A percentile compares a stretch with the other conserved stretches of the same genome.
These are phyloP conservation scores for Chiua virens DNA, from an alignment of 768 basidiomycete species.

Conservation along the genomic window DNA sequence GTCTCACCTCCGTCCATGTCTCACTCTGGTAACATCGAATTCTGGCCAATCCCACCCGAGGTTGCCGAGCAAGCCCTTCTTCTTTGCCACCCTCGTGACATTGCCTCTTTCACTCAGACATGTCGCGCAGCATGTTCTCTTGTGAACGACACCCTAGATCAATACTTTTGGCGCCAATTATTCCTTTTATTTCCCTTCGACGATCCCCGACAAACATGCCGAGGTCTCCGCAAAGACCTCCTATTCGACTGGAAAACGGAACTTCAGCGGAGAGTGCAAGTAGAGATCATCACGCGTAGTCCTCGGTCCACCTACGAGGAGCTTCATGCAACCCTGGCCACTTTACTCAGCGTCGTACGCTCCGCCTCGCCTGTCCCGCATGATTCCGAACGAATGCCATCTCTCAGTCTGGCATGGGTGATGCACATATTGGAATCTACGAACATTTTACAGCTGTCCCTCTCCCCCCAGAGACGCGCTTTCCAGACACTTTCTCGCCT, in stretches of 20 bases:
- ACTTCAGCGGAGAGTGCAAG: slow-evolving; percentile 42
- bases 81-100: slow-evolving; percentile 55
- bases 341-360: slow-evolving; percentile 41
- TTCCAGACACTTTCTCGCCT: slow-evolving; percentile 43
- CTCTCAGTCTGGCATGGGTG: slow-evolving; percentile 49
- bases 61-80: slow-evolving; percentile 57
- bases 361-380: slow-evolving; percentile 32
- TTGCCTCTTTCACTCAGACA: slow-evolving; percentile 58
- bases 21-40: neutral
- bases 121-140: slow-evolving; percentile 48
- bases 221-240: slow-evolving; percentile 9
- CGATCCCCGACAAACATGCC: slow-evolving; percentile 48
- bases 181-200: slow-evolving; percentile 63
- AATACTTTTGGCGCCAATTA: slow-evolving; percentile 67
- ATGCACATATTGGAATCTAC: slow-evolving; percentile 41
- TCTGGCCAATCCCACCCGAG: slow-evolving; percentile 45
- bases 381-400: slow-evolving; percentile 27
- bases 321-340: slow-evolving; percentile 35
- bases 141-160: slow-evolving; percentile 50
- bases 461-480: slow-evolving; percentile 8
- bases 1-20: slow-evolving; percentile 5
- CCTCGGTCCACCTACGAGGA: slow-evolving; percentile 25
- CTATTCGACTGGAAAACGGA: slow-evolving; percentile 36
- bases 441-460: slow-evolving; percentile 32
- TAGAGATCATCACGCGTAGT: slow-evolving; percentile 33